A percentile compares a stretch with the other conserved stretches of the same genome.
phyloP scores from a whole-genome alignment of 345 rosid species.

The Litchi chinensis region DNA sequence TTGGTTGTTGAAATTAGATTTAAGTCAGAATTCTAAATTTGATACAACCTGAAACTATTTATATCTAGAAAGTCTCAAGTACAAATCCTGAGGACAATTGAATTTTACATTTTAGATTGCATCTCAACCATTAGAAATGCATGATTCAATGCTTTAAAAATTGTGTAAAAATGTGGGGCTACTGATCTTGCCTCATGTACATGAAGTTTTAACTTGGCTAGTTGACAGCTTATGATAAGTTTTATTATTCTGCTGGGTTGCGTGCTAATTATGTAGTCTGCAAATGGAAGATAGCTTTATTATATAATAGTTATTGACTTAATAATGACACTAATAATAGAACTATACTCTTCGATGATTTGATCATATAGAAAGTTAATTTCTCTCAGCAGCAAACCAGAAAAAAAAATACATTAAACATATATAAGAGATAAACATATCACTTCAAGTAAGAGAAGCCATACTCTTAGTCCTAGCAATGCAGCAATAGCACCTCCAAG shows the following conservation, averaged over 20 bases:
- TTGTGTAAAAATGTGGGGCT: background rate
- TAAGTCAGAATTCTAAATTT: too few relatives aligned
- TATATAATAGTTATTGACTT: background rate
- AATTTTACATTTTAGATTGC: too few relatives aligned
- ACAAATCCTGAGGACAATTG: too few relatives aligned
- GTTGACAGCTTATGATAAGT: background rate
- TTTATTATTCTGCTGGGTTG: background rate
- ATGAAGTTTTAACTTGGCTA: background rate
- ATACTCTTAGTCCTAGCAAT: conserved; percentile 80
- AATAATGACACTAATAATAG: background rate
- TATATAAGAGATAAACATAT: conserved; percentile 16
- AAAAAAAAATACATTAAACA: background rate
- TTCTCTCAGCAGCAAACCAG: background rate
- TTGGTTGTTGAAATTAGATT: too few relatives aligned
- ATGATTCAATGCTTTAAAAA: background rate
- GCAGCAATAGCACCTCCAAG: conserved; percentile 93
- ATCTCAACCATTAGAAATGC: too few relatives aligned
- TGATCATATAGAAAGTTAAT: background rate
- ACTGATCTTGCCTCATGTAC: background rate
- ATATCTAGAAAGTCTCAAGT: too few relatives aligned
- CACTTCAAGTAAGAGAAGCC: conserved; percentile 24
- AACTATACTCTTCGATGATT: background rate
- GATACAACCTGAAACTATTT: too few relatives aligned
- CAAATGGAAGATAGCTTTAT: background rate
- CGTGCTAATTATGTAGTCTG: background rate